Conservation (phyloP, 2,329 filamentous ascomycete species). For the Lachnellula subtilissima region DNA sequence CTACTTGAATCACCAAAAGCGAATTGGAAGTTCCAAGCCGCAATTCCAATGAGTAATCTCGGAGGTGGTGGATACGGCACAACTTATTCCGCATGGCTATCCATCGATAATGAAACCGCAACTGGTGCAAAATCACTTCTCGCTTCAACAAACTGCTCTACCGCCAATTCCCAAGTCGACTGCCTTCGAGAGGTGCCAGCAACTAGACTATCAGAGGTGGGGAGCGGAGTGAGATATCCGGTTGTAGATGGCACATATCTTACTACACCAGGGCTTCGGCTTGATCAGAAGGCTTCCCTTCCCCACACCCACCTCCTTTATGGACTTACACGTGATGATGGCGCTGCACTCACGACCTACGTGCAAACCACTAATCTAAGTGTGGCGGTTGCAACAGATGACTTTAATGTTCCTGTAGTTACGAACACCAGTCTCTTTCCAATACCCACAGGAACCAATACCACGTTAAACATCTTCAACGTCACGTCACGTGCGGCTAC, state of each 20-base stretch:
- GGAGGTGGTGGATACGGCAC: slow-evolving; percentile 20
- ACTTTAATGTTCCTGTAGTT: slow-evolving; percentile 13
- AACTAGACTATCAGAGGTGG: slow-evolving; percentile 3
- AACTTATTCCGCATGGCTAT: slow-evolving; percentile 19
- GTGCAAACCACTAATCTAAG: slow-evolving; percentile 17
- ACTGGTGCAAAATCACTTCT: slow-evolving; percentile 13
- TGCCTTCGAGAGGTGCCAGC: slow-evolving; percentile 18
- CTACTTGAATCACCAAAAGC: slow-evolving; percentile 23
- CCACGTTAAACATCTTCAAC: slow-evolving; percentile 27
- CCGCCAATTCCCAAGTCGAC: slow-evolving; percentile 15
- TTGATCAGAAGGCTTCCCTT: slow-evolving; percentile 11
- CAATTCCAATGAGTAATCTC: slow-evolving; percentile 21
- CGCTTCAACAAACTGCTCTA: slow-evolving; percentile 14
- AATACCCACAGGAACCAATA: slow-evolving; percentile 12
- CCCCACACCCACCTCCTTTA: slow-evolving; percentile 27
- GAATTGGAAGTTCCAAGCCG: slow-evolving; percentile 18
- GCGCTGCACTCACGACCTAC: slow-evolving; percentile 23
- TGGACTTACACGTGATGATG: slow-evolving; percentile 33
- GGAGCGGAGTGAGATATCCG: slow-evolving; percentile 14
- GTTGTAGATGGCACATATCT: slow-evolving; percentile 30
- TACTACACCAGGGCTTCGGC: slow-evolving; percentile 12
- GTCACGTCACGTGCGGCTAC: slow-evolving; percentile 31
- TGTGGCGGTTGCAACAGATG: slow-evolving; percentile 4
- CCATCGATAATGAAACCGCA: slow-evolving; percentile 13
- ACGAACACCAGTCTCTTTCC: slow-evolving; percentile 14